A percentile compares a stretch with the other conserved stretches of the same genome.
These are phyloP conservation scores for Kodamaea sp. DNA, from an alignment of 1,139 yeast genomes.

Conservation along the genomic window DNA sequence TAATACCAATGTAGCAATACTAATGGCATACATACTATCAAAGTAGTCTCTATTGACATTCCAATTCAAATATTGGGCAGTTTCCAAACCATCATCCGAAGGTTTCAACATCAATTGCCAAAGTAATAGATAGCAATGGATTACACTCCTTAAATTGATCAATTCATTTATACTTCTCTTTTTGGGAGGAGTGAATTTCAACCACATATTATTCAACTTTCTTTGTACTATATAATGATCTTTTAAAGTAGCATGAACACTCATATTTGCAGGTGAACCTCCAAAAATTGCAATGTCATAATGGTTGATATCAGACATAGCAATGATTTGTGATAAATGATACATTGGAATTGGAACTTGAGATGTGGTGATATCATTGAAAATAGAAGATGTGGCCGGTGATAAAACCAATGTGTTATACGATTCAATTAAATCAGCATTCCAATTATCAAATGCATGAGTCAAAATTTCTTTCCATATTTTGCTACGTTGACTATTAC, in stretches of 20 bases:
- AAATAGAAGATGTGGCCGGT: slow-evolving; percentile 12
- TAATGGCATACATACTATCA: slow-evolving; percentile 41
- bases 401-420: slow-evolving; percentile 6
- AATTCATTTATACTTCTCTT: slow-evolving; percentile 25
- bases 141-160: slow-evolving; percentile 42
- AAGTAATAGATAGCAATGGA: slow-evolving; percentile 59
- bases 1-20: slow-evolving; percentile 44
- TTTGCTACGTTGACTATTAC: slow-evolving; percentile 12
- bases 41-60: slow-evolving; percentile 29
- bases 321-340: slow-evolving; percentile 70
- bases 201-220: slow-evolving; percentile 51
- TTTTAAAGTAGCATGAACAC: slow-evolving; percentile 58
- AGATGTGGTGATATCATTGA: slow-evolving; percentile 13
- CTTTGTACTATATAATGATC: slow-evolving; percentile 53
- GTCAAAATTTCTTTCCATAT: slow-evolving; percentile 21
- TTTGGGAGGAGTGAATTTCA: slow-evolving; percentile 14
- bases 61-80: slow-evolving; percentile 26
- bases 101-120: slow-evolving; percentile 61
- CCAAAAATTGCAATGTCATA: slow-evolving; percentile 76
- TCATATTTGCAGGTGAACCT: slow-evolving; percentile 82
- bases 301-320: slow-evolving; percentile 60
- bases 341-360: slow-evolving; percentile 38
- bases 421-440: slow-evolving; percentile 15
- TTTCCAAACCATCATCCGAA: slow-evolving; percentile 20
- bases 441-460: slow-evolving; percentile 23